Evolutionary conservation across 2,329 filamentous ascomycete species (phyloP).

Genomic region (Celoporthe dispersa): DNA sequence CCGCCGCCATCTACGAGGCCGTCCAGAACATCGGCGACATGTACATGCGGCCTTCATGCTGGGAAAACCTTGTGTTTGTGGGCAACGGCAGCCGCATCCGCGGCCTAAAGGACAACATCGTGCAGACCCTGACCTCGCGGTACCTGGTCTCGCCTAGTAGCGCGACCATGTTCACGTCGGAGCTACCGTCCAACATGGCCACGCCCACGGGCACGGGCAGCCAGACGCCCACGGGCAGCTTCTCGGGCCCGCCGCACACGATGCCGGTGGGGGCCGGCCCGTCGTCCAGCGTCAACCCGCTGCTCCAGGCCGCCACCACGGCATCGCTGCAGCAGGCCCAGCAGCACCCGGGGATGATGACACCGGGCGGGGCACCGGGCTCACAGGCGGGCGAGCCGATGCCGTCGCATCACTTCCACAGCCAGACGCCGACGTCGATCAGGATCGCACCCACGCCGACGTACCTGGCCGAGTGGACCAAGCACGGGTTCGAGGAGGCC

Average conservation of each 20-base stretch:
- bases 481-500: constrained; percentile 77
- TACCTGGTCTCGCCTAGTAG: constrained; percentile 91
- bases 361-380: constrained; percentile 39
- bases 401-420: constrained; percentile 59
- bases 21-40: constrained; percentile 84
- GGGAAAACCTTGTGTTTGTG: constrained; percentile 90
- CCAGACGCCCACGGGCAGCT: constrained; percentile 79
- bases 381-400: constrained; percentile 46
- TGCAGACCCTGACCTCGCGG: constrained; percentile 77
- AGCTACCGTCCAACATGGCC: constrained; percentile 90
- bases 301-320: constrained; percentile 88
- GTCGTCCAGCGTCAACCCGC: constrained; percentile 72
- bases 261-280: constrained; percentile 39
- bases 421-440: constrained; percentile 81
- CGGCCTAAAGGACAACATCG: constrained; percentile 87
- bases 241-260: constrained; percentile 59
- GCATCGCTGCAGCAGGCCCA: constrained; percentile 56
- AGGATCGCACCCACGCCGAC: constrained; percentile 77
- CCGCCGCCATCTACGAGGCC: constrained; percentile 80
- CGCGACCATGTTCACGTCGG: constrained; percentile 95
- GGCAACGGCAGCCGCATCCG: constrained; percentile 77
- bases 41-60: constrained; percentile 82
- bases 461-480: constrained; percentile 91
- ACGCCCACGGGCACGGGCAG: constrained; percentile 89
- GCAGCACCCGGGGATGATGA: constrained; percentile 47